A percentile compares a stretch with the other conserved stretches of the same genome.
Evolutionary conservation across 352 stramenopile genomes (phyloP).

Genomic region (Vaucheria bursata): DNA sequence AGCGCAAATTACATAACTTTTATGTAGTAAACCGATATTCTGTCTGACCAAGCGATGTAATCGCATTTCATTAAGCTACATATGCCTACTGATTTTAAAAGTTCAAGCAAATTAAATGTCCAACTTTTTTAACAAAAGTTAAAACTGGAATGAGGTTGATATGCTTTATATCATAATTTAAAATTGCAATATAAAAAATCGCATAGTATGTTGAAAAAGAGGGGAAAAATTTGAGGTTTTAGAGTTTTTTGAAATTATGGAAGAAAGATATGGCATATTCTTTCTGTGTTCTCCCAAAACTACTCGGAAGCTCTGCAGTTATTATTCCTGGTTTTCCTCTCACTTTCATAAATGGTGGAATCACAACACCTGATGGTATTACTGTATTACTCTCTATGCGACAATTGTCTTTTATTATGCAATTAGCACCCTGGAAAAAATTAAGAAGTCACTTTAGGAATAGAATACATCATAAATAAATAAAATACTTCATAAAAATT

Average conservation of each 20-base stretch:
- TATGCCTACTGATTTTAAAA: too few relatives aligned
- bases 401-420: slow-evolving; percentile 45
- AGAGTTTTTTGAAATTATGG: slow-evolving; percentile 10
- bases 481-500: background rate
- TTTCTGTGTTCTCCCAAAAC: background rate
- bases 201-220: too few relatives aligned
- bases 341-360: slow-evolving; percentile 43
- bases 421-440: slow-evolving; percentile 30
- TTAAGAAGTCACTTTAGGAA: background rate
- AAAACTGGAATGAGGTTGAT: too few relatives aligned
- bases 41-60: too few relatives aligned
- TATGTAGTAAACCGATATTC: too few relatives aligned
- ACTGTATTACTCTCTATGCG: slow-evolving; percentile 25
- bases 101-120: too few relatives aligned
- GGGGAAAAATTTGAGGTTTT: too few relatives aligned
- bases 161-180: too few relatives aligned
- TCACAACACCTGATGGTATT: slow-evolving; percentile 28
- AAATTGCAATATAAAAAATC: too few relatives aligned
- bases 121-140: too few relatives aligned
- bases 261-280: background rate
- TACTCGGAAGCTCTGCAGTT: background rate
- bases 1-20: too few relatives aligned
- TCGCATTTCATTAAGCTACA: too few relatives aligned
- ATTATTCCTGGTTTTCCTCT: background rate
- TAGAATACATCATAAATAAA: background rate